Evolutionary conservation across 140 eudicot genomes (phyloP).

Genomic region (Oenanthe javanica): DNA sequence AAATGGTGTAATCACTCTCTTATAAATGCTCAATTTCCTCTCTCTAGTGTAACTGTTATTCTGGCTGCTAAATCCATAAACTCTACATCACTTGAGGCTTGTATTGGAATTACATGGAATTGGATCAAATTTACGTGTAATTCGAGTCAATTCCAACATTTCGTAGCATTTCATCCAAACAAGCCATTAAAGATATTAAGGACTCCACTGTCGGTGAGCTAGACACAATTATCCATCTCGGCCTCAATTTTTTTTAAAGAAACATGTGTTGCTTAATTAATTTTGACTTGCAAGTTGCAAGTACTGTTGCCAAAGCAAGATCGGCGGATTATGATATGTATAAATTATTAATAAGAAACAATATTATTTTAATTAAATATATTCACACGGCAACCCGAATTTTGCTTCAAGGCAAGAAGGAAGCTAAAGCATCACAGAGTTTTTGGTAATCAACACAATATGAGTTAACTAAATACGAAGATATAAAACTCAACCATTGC

Average conservation of each 20-base stretch:
- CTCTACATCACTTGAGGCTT: not conserved
- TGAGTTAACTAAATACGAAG: not conserved
- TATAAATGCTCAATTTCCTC: not conserved
- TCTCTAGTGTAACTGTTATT: not conserved
- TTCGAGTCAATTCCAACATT: not conserved
- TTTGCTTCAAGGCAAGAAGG: too few species aligned
- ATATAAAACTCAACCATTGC: not conserved
- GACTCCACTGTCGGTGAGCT: not conserved
- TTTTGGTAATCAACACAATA: too few species aligned
- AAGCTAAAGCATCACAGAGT: not conserved
- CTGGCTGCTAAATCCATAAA: not conserved
- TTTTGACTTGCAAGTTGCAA: too few species aligned
- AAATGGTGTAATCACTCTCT: not conserved
- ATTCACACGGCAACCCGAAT: too few species aligned
- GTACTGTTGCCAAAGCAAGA: too few species aligned
- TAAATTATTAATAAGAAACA: too few species aligned
- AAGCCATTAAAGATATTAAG: not conserved
- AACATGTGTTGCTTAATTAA: too few species aligned
- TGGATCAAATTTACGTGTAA: not conserved
- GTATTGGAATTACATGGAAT: not conserved
- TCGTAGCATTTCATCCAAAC: not conserved
- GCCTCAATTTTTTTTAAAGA: too few species aligned
- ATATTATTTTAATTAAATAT: too few species aligned
- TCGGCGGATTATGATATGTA: too few species aligned
- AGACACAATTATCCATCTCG: too few species aligned